A percentile compares a stretch with the other conserved stretches of the same genome.
These are phyloP conservation scores for Cladosporium colombiae DNA, from an alignment of 2,329 filamentous ascomycete genomes.

Conservation along the genomic window DNA sequence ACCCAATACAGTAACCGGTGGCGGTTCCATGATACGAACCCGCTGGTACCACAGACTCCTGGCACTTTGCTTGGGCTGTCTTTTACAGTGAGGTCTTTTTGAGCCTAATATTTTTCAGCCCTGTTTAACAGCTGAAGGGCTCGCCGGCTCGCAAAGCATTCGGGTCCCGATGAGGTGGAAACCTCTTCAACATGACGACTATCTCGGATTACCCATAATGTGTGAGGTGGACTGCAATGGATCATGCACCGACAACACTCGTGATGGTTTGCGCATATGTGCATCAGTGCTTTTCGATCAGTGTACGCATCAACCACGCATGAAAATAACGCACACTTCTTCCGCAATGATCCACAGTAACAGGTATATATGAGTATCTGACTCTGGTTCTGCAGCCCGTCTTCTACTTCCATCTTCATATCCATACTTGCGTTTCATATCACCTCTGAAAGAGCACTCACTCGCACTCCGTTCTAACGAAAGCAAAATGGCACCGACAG, in stretches of 20 bases:
- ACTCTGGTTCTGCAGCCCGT: not conserved
- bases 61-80: not conserved
- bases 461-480: not conserved
- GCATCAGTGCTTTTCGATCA: constrained; percentile 6
- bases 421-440: not conserved
- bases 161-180: constrained; percentile 4
- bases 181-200: constrained; percentile 6
- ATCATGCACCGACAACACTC: not conserved
- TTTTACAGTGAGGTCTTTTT: not conserved
- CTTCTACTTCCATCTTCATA: not conserved
- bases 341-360: constrained; percentile 5
- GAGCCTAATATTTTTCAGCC: not conserved
- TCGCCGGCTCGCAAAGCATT: constrained; percentile 2
- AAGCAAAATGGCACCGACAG: constrained; percentile 11
- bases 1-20: constrained; percentile 10
- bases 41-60: not conserved
- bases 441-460: not conserved
- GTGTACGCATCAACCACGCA: not conserved
- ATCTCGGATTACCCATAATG: constrained; percentile 1
- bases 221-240: constrained; percentile 11
- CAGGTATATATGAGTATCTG: not conserved
- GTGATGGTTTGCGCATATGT: constrained; percentile 3
- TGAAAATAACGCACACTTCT: not conserved
- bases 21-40: not conserved
- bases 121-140: not conserved